phyloP scores from a whole-genome alignment of 352 stramenopile genomes.

The Pythium phragmiticola region DNA sequence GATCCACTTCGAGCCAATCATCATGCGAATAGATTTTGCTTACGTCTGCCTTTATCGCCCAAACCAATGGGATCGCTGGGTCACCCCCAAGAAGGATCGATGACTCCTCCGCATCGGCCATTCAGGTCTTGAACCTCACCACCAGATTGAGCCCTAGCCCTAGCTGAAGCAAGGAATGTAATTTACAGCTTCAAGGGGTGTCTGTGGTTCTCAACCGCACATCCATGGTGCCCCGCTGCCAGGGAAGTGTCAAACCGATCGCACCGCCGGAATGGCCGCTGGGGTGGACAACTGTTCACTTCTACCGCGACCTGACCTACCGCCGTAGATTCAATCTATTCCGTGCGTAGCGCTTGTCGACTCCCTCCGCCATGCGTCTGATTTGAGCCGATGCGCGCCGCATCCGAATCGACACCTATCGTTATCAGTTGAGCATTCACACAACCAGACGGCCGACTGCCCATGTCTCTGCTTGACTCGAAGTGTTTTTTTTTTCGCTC shows the following conservation, averaged over 20 bases:
- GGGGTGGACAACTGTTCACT: neutral
- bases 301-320: no score
- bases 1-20: slow-evolving; percentile 22
- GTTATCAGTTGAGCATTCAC: no score
- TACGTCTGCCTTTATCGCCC: slow-evolving; percentile 13
- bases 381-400: no score
- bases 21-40: slow-evolving; percentile 29
- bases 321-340: neutral
- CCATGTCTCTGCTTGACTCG: no score
- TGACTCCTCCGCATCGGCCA: slow-evolving; percentile 32
- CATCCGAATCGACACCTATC: no score
- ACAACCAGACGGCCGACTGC: no score
- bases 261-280: slow-evolving; percentile 22
- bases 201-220: slow-evolving; percentile 16
- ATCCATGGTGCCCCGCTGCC: neutral
- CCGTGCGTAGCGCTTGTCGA: no score
- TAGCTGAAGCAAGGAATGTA: slow-evolving; percentile 24
- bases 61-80: slow-evolving; percentile 25
- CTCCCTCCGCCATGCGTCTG: no score
- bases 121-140: slow-evolving; percentile 24
- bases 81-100: slow-evolving; percentile 14
- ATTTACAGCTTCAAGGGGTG: slow-evolving; percentile 18
- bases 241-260: slow-evolving; percentile 25
- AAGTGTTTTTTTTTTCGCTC: no score
- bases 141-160: slow-evolving; percentile 37